Base-by-base conservation (phyloP, 345 rosid species). In the Acer saccharum region DNA sequence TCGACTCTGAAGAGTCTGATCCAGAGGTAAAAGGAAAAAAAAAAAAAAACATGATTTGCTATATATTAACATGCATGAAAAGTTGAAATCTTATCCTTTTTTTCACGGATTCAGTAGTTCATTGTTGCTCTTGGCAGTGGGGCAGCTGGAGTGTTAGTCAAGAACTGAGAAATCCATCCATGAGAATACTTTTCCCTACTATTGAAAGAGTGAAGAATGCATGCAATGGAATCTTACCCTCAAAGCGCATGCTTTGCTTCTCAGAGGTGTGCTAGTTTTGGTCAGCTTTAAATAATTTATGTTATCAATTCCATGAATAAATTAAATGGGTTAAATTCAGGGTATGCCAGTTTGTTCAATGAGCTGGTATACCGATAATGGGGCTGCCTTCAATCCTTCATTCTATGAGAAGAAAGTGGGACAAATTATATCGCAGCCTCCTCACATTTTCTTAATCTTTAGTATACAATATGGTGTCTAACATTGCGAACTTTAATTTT, bases 1-100 rank as follows among this genome's bases (percentile, higher is more conserved):
- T 86, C 50, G 97, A 93, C 69, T 93, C 95, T 58, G 92, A 95
- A 81, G 98, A 95, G 84, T 93, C 98, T 83, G 97, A 95, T 89
- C 98, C 98, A 41, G 98, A 90, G 95, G 98, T 92, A 86, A 76
- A 73, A 41, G 98, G 98, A 89, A 85, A 75, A 73, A 46, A 89
- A 84, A 75, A 73, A 46, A 35, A 43, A 21, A 44, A 58, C 18
- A 41, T 64, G 54, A 41, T 65, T 43, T 83, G 60, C 50, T 65
- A 52, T 63, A 39, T 54, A 50, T 68, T 20, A 41, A 67, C 64
- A 16, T 67, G 67, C 21, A 52, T 69, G 68, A 72, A 69, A 57
- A 44, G 41, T 77, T 81, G 65, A 70, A 73, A 69, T 65, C 23
- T 9, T 72, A 50, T 17, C 23, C 9, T 8, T 52, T 43, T 78